These are phyloP conservation scores for Pinus taeda DNA, from an alignment of 75 land plant genomes.

Conservation along the genomic window DNA sequence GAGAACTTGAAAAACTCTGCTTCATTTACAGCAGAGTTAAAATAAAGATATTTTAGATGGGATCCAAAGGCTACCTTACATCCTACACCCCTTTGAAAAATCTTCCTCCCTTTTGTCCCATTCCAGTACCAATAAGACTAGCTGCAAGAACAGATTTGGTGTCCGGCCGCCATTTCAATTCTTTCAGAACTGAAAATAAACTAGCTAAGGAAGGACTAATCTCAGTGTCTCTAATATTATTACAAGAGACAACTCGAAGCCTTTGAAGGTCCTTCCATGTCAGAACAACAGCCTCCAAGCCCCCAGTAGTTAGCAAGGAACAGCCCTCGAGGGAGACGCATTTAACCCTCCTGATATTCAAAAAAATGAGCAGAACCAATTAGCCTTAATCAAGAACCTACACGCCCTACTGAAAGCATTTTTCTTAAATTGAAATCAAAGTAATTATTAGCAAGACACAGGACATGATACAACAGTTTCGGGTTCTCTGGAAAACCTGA, in stretches of 20 bases:
- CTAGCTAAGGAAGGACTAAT: slow-evolving; percentile 61
- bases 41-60: not conserved
- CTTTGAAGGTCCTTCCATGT: slow-evolving; percentile 72
- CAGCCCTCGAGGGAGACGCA: slow-evolving; percentile 81
- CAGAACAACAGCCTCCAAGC: slow-evolving; percentile 78
- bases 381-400: not conserved
- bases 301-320: slow-evolving; percentile 70
- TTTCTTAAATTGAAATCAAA: not conserved
- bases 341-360: slow-evolving; percentile 50
- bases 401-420: not conserved
- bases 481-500: not conserved
- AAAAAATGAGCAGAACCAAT: not conserved
- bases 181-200: slow-evolving; percentile 70
- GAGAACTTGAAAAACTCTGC: not conserved
- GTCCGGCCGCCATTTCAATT: slow-evolving; percentile 94
- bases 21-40: not conserved
- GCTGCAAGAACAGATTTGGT: slow-evolving; percentile 61
- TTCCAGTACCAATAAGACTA: slow-evolving; percentile 67
- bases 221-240: slow-evolving; percentile 73
- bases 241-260: slow-evolving; percentile 76
- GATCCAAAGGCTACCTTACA: not conserved
- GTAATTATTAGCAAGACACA: not conserved
- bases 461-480: not conserved
- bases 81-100: slow-evolving; percentile 52
- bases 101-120: slow-evolving; percentile 77